phyloP scores from a whole-genome alignment of 2,329 filamentous ascomycete species.

The Beauveria varroae region DNA sequence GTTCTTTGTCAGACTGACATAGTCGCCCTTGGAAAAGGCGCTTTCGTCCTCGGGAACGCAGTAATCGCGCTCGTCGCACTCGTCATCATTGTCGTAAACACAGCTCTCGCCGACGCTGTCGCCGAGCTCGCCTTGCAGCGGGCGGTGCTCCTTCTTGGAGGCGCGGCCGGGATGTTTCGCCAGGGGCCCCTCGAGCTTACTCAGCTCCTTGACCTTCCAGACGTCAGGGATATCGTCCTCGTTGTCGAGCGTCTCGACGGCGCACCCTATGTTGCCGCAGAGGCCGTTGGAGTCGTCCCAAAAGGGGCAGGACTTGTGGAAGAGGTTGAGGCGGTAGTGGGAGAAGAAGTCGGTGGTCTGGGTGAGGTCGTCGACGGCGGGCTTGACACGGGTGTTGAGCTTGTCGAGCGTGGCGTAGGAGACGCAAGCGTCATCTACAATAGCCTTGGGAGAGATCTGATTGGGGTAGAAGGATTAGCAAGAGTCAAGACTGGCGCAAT shows the following conservation, averaged over 20 bases:
- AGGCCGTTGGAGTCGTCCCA: slow-evolving; percentile 91
- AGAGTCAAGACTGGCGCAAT: slow-evolving; percentile 6
- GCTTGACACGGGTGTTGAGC: slow-evolving; percentile 70
- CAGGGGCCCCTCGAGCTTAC: slow-evolving; percentile 83
- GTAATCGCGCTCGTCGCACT: slow-evolving; percentile 94
- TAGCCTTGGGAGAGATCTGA: slow-evolving; percentile 83
- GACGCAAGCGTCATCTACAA: slow-evolving; percentile 89
- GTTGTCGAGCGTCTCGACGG: slow-evolving; percentile 89
- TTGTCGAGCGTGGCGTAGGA: slow-evolving; percentile 86
- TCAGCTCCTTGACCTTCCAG: slow-evolving; percentile 87
- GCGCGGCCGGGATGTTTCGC: slow-evolving; percentile 80
- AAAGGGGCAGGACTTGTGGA: slow-evolving; percentile 90
- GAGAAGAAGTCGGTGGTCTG: slow-evolving; percentile 94
- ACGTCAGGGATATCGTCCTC: slow-evolving; percentile 88
- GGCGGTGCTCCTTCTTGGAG: slow-evolving; percentile 64
- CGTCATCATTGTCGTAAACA: slow-evolving; percentile 94
- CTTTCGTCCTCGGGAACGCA: slow-evolving; percentile 94
- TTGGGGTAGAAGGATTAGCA: slow-evolving; percentile 29
- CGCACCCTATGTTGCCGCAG: slow-evolving; percentile 95
- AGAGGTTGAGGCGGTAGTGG: slow-evolving; percentile 92
- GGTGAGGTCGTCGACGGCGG: slow-evolving; percentile 72
- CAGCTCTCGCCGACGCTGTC: slow-evolving; percentile 89
- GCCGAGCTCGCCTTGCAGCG: slow-evolving; percentile 75
- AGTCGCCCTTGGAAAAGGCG: slow-evolving; percentile 80
- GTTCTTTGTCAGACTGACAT: slow-evolving; percentile 88